Base-by-base conservation (phyloP, 768 basidiomycete species). In the Lactifluus volemus region DNA sequence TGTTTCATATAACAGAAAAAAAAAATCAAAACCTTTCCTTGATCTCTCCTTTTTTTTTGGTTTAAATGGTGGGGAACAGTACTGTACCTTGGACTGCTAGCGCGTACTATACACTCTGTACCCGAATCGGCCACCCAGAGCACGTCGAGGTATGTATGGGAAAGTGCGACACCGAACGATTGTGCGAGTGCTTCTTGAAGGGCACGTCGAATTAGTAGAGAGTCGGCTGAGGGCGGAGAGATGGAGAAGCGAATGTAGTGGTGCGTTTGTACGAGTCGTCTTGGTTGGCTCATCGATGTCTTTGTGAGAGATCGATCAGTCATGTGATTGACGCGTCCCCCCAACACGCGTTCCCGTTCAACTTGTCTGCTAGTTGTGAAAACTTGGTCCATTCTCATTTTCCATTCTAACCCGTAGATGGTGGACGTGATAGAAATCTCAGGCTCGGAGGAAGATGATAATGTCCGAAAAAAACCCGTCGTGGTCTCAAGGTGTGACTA, bases 71-170 rank as follows among this genome's bases (percentile, higher is more conserved):
- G 32, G 9, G 32, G 32, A 9, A 34, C 32, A 9, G 32, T 34
- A 9, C 29, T 74, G 59, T 61, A 83, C 82, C 68, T 72, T 64
- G 73, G 68, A 4, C 72, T 25, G 30, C 8, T 68, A 9, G 76
- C 65, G 44, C 82, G 76, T 32, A 82, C 63, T 10, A 82, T 73
- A 39, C 70, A 73, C 53, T 76, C 73, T 3, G 63, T 63, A 1
- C 79, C 79, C 8, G 75, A 71, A 3, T 74, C 71, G 8, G 75
- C 69, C 9, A 84, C 65, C 77, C 81, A 83, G 17, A 89, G 71
- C 10, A 88, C 70, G 65, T 88, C 86, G 36, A 88, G 60, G 61
- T 84, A 79, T 2, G 75, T 76, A 50, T 76, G 74, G 1, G 84
- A 77, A 9, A 73, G 72, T 4, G 81, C 79, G 44, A 78, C 60